Conservation (phyloP, 352 stramenopile species). For the Pythium sp. region DNA sequence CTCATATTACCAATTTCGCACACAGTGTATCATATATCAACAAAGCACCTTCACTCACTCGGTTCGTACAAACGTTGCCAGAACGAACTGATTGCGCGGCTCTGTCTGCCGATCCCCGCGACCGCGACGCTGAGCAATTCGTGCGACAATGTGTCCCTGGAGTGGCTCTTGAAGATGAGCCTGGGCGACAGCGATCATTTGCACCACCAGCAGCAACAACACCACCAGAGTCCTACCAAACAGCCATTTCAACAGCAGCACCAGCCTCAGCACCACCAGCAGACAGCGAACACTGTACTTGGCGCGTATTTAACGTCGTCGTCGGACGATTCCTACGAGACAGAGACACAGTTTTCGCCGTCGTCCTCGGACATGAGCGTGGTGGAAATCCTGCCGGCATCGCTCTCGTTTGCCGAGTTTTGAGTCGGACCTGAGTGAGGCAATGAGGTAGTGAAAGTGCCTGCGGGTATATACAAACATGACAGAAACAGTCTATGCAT, state of each 20-base stretch:
- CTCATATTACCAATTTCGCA: background rate
- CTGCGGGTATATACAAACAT: conserved; percentile 7
- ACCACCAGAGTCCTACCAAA: background rate
- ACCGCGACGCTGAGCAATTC: conserved; percentile 12
- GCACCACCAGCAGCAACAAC: background rate
- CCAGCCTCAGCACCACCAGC: conserved; percentile 2
- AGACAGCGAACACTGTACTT: conserved; percentile 16
- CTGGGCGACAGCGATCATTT: conserved; percentile 33
- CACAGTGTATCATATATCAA: background rate
- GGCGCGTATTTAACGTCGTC: conserved; percentile 43
- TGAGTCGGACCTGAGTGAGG: conserved; percentile 10
- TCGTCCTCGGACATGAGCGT: conserved; percentile 35
- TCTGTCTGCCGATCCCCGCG: conserved; percentile 17
- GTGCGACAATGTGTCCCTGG: conserved; percentile 40
- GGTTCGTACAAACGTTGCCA: background rate
- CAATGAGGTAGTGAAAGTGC: background rate
- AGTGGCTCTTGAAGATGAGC: conserved; percentile 64
- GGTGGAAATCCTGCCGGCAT: conserved; percentile 27
- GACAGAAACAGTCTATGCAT: background rate
- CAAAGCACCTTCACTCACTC: no score
- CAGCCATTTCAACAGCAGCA: conserved; percentile 9
- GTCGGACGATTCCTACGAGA: conserved; percentile 42
- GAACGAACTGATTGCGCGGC: conserved; percentile 35
- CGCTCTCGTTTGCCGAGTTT: conserved; percentile 38
- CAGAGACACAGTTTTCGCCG: conserved; percentile 23